A percentile compares a stretch with the other conserved stretches of the same genome.
phyloP scores from a whole-genome alignment of 768 basidiomycete genomes.

The Tylopilus balloui region DNA sequence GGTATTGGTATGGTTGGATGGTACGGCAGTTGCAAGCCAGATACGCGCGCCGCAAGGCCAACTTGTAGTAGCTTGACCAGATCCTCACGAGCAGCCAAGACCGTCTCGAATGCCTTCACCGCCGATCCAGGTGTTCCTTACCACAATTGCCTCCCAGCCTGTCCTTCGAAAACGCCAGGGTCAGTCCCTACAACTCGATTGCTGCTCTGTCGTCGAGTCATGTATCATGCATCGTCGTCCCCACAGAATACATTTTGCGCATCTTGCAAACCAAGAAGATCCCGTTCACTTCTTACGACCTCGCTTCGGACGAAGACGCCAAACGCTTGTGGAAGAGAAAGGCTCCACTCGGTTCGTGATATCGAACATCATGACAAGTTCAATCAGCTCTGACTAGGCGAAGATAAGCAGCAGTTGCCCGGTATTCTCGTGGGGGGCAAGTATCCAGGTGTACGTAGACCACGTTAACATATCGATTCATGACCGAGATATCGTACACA shows the following conservation, averaged over 20 bases:
- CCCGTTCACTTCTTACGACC: slow-evolving; percentile 74
- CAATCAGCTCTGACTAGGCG: slow-evolving; percentile 1
- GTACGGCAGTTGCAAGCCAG: background rate
- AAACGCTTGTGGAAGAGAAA: slow-evolving; percentile 79
- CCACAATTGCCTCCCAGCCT: slow-evolving; percentile 83
- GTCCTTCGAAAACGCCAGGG: slow-evolving; percentile 78
- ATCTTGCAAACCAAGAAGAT: slow-evolving; percentile 86
- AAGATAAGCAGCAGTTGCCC: slow-evolving; percentile 81
- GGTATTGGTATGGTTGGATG: slow-evolving; percentile 3
- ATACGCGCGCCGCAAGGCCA: background rate
- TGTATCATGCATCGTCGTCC: background rate
- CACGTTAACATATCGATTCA: background rate
- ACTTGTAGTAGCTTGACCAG: no score
- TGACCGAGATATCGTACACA: slow-evolving; percentile 25
- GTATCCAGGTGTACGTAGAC: slow-evolving; percentile 65
- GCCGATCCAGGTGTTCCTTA: slow-evolving; percentile 74
- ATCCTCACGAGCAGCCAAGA: background rate
- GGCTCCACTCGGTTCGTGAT: slow-evolving; percentile 55
- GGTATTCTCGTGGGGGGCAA: slow-evolving; percentile 76
- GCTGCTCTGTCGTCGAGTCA: background rate
- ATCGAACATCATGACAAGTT: background rate
- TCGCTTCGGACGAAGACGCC: slow-evolving; percentile 79
- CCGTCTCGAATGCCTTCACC: slow-evolving; percentile 63
- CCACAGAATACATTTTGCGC: slow-evolving; percentile 76
- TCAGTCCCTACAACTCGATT: slow-evolving; percentile 21